These are phyloP conservation scores for Ochetophila trinervis DNA, from an alignment of 306 rosid species.

Conservation along the genomic window DNA sequence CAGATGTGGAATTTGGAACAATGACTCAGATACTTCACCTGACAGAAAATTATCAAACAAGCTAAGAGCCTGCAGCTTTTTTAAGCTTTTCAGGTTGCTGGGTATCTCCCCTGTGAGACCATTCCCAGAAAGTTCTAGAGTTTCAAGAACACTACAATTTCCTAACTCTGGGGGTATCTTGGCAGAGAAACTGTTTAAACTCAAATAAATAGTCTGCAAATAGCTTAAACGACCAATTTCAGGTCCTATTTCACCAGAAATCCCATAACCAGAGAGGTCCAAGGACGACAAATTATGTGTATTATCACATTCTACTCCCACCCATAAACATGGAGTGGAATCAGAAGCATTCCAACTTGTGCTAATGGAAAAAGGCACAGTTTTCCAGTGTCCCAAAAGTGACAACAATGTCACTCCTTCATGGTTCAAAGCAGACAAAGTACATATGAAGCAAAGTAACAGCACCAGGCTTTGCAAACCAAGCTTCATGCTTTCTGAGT, in stretches of 20 bases:
- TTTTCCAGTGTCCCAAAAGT: slow-evolving; percentile 47
- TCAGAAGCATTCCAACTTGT: slow-evolving; percentile 59
- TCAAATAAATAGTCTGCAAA: slow-evolving; percentile 41
- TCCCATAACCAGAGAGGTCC: slow-evolving; percentile 43
- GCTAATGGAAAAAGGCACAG: slow-evolving; percentile 35
- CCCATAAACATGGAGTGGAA: slow-evolving; percentile 79
- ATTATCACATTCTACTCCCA: slow-evolving; percentile 50
- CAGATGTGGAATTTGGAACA: slow-evolving; percentile 44
- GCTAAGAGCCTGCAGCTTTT: slow-evolving; percentile 28
- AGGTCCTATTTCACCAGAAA: slow-evolving; percentile 58
- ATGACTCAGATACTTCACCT: slow-evolving; percentile 46
- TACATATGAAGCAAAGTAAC: slow-evolving; percentile 24
- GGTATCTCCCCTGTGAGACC: slow-evolving; percentile 48
- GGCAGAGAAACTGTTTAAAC: slow-evolving; percentile 36
- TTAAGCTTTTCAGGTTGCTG: slow-evolving; percentile 22
- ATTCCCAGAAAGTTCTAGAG: slow-evolving; percentile 44
- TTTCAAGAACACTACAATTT: slow-evolving; percentile 39
- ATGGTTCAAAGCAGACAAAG: slow-evolving; percentile 40
- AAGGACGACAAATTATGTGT: slow-evolving; percentile 41
- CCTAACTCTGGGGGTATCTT: slow-evolving; percentile 40
- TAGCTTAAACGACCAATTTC: slow-evolving; percentile 40
- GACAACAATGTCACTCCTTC: slow-evolving; percentile 60
- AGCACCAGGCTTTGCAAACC: slow-evolving; percentile 23
- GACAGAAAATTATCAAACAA: slow-evolving; percentile 35
- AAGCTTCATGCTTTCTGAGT: slow-evolving; percentile 17